Percentiles rank a stretch among this genome's conserved stretches.
Evolutionary conservation across 2,329 filamentous ascomycete species (phyloP).

Genomic region (Colletotrichum orchidophilum): DNA sequence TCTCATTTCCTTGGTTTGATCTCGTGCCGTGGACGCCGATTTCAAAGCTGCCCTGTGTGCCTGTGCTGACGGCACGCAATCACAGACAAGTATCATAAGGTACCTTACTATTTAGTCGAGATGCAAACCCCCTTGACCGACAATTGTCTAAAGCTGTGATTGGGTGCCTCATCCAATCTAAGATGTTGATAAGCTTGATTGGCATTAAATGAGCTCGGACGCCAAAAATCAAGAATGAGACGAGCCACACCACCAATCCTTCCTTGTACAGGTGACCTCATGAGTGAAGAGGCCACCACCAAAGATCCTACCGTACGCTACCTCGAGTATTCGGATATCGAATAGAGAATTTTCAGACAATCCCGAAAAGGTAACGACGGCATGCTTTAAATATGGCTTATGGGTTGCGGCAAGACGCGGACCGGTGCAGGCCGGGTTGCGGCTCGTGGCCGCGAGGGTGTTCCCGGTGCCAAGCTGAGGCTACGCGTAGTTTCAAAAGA

Average conservation of each 20-base stretch:
- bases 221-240: not conserved
- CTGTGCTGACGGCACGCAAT: too few species aligned
- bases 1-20: too few species aligned
- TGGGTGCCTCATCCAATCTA: not conserved
- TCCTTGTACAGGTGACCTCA: not conserved
- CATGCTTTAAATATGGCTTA: not conserved
- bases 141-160: not conserved
- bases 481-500: not conserved
- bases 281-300: not conserved
- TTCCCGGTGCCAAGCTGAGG: not conserved
- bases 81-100: too few species aligned
- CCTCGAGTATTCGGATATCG: not conserved
- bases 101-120: too few species aligned
- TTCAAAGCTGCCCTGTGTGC: too few species aligned
- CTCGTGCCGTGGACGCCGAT: too few species aligned
- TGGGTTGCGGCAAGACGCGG: not conserved
- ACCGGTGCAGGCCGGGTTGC: not conserved
- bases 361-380: not conserved
- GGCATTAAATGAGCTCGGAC: not conserved
- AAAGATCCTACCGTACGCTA: not conserved
- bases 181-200: not conserved
- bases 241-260: not conserved
- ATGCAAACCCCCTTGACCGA: too few species aligned
- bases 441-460: not conserved
- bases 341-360: too few species aligned